These are phyloP conservation scores for Kregervanrija pseudodelftensis DNA, from an alignment of 805 yeast species.

Conservation along the genomic window DNA sequence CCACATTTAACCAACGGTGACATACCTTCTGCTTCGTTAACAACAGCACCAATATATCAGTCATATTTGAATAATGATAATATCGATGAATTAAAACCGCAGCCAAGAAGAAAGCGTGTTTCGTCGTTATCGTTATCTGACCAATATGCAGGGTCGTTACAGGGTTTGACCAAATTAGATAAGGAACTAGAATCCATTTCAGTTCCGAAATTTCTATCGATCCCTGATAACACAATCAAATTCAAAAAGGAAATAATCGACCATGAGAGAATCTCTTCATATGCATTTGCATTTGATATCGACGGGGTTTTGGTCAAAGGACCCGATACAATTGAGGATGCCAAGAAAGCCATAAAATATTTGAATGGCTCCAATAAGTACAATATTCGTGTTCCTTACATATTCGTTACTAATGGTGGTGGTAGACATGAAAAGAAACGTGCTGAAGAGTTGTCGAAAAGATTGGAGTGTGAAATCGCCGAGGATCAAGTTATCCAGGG, in stretches of 20 bases:
- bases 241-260: constrained; percentile 50
- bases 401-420: constrained; percentile 88
- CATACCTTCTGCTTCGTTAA: neutral
- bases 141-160: constrained; percentile 48
- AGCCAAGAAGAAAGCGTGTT: constrained; percentile 53
- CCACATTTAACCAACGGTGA: neutral
- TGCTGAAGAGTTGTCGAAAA: constrained; percentile 59
- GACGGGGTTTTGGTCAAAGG: constrained; percentile 89
- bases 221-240: constrained; percentile 24
- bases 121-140: constrained; percentile 64
- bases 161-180: constrained; percentile 20
- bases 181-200: neutral
- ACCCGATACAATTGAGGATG: constrained; percentile 77
- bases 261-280: constrained; percentile 68
- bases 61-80: constrained; percentile 70
- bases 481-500: constrained; percentile 85
- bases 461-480: constrained; percentile 54
- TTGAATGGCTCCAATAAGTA: constrained; percentile 73
- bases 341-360: constrained; percentile 61
- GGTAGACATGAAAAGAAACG: constrained; percentile 76
- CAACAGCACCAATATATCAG: constrained; percentile 7
- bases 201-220: constrained; percentile 1
- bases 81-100: constrained; percentile 59
- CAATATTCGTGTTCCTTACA: constrained; percentile 73
- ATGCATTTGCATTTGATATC: constrained; percentile 88